Percentiles rank a stretch among this genome's conserved stretches.
These are phyloP conservation scores for Penicillium atrosanguineum DNA, from an alignment of 495 filamentous ascomycete genomes.

Conservation along the genomic window DNA sequence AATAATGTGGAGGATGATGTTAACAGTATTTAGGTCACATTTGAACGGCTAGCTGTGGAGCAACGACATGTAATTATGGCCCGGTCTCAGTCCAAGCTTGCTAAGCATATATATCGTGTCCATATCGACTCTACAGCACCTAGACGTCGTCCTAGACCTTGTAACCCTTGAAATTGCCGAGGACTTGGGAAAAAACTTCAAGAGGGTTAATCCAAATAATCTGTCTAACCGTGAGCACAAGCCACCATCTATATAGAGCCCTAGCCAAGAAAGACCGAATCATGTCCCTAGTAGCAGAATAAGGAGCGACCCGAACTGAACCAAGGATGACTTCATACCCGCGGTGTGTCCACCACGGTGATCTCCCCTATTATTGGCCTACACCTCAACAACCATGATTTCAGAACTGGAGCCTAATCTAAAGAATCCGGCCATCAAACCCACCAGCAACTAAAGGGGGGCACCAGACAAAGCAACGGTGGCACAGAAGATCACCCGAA, in stretches of 20 bases:
- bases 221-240: neutral
- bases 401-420: conserved; percentile 4
- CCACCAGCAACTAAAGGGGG: neutral
- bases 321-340: neutral
- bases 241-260: neutral
- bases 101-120: neutral
- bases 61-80: neutral
- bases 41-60: neutral
- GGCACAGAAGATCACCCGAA: neutral
- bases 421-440: neutral
- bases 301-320: neutral
- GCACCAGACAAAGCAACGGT: neutral
- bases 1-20: neutral
- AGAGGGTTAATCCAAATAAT: too few species aligned
- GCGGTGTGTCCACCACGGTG: neutral
- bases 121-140: neutral
- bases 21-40: neutral
- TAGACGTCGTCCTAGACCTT: too few species aligned
- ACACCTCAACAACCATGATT: neutral
- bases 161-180: too few species aligned
- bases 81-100: neutral
- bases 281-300: too few species aligned
- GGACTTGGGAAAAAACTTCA: too few species aligned
- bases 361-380: neutral
- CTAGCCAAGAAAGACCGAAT: too few species aligned